Conservation (phyloP, 805 yeast genomes). For the Metschnikowia amazonensis region DNA sequence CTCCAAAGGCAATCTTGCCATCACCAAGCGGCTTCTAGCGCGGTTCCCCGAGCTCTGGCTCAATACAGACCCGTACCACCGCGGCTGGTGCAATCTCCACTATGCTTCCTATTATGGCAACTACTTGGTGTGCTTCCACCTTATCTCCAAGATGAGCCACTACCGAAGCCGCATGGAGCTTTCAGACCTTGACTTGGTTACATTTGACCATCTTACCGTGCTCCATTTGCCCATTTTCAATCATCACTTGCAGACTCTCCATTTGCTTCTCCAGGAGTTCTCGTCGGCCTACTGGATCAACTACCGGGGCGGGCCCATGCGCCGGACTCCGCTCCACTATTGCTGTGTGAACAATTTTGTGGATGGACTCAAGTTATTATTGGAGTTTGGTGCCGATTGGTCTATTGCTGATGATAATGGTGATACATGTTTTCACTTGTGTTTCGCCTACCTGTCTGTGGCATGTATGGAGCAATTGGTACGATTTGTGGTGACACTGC, state of each 20-base stretch:
- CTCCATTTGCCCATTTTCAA: conserved; percentile 65
- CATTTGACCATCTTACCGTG: conserved; percentile 58
- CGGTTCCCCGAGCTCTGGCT: conserved; percentile 67
- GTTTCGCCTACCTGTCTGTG: conserved; percentile 60
- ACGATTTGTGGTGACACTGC: conserved; percentile 3
- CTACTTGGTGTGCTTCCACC: conserved; percentile 59
- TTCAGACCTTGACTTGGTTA: conserved; percentile 32
- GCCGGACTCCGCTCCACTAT: conserved; percentile 62
- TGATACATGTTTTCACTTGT: conserved; percentile 37
- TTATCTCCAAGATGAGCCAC: conserved; percentile 44
- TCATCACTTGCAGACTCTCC: conserved; percentile 65
- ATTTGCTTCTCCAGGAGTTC: conserved; percentile 53
- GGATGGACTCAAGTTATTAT: conserved; percentile 59
- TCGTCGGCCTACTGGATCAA: conserved; percentile 47
- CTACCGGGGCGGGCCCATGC: conserved; percentile 46
- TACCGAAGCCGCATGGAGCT: conserved; percentile 14
- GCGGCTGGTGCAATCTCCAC: conserved; percentile 83
- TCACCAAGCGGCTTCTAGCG: conserved; percentile 60
- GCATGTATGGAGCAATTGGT: conserved; percentile 41
- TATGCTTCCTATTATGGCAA: conserved; percentile 75
- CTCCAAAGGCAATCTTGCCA: conserved; percentile 54
- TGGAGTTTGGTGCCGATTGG: conserved; percentile 66
- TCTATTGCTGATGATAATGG: conserved; percentile 27
- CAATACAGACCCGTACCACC: conserved; percentile 55
- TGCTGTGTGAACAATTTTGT: conserved; percentile 59